Conservation (phyloP, 2,329 filamentous ascomycete species). For the Thielaviopsis musarum region DNA sequence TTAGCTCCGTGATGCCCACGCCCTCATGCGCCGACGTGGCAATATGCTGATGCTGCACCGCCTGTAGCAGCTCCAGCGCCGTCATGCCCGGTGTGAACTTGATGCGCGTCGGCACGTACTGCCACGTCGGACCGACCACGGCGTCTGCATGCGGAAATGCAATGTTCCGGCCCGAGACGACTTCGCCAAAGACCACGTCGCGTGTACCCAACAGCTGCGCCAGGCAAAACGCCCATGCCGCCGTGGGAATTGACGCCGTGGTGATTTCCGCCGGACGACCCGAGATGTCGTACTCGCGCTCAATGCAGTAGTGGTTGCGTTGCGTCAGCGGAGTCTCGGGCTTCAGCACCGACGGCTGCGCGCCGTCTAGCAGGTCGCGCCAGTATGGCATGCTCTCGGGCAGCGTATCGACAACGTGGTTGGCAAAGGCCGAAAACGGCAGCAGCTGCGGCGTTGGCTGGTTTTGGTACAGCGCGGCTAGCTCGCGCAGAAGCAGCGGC, state of each 20-base stretch:
- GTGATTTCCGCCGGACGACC: slow-evolving; percentile 37
- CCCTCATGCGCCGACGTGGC: slow-evolving; percentile 37
- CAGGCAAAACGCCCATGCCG: slow-evolving; percentile 47
- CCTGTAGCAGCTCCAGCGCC: slow-evolving; percentile 32
- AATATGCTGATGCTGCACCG: slow-evolving; percentile 40
- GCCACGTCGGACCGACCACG: slow-evolving; percentile 49
- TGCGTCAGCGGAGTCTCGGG: slow-evolving; percentile 22
- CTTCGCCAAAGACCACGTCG: slow-evolving; percentile 50
- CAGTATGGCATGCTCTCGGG: slow-evolving; percentile 42
- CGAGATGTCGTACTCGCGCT: slow-evolving; percentile 28
- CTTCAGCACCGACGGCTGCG: slow-evolving; percentile 28
- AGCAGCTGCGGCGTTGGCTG: slow-evolving; percentile 15
- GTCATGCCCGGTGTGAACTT: slow-evolving; percentile 33
- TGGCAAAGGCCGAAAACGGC: slow-evolving; percentile 30
- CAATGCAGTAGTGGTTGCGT: slow-evolving; percentile 25
- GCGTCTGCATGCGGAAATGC: slow-evolving; percentile 32
- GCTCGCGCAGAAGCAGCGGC: slow-evolving; percentile 41
- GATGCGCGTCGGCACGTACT: slow-evolving; percentile 48
- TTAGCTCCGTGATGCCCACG: slow-evolving; percentile 37
- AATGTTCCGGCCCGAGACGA: slow-evolving; percentile 46
- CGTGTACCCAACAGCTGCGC: slow-evolving; percentile 32
- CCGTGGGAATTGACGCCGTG: slow-evolving; percentile 47
- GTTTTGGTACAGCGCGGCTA: slow-evolving; percentile 30
- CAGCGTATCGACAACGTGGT: slow-evolving; percentile 25
- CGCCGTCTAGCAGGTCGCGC: slow-evolving; percentile 38